These are phyloP conservation scores for Apiotrichum montevideense DNA, from an alignment of 1,284 basidiomycete genomes.

Conservation along the genomic window DNA sequence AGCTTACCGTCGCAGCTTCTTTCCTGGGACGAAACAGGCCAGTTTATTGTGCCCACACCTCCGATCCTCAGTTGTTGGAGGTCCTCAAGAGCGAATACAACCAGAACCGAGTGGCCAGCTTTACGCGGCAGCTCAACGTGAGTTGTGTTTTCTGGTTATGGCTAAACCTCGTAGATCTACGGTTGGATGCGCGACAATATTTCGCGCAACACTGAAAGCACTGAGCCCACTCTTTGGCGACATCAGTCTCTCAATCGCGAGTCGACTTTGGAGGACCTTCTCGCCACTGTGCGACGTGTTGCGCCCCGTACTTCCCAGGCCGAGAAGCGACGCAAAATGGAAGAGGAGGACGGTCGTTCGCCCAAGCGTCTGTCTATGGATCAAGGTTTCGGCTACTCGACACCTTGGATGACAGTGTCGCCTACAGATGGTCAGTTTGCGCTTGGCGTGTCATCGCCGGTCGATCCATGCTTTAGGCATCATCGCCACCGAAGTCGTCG, in stretches of 20 bases:
- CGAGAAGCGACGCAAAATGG: neutral
- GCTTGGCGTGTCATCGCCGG: neutral
- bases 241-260: neutral
- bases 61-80: neutral
- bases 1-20: neutral
- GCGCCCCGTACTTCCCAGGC: neutral
- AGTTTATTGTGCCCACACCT: neutral
- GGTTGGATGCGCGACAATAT: constrained; percentile 3
- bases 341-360: neutral
- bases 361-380: neutral
- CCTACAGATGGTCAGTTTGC: neutral
- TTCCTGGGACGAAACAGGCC: neutral
- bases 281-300: neutral
- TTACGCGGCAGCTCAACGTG: constrained; percentile 1
- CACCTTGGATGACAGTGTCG: neutral
- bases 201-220: neutral
- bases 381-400: no score
- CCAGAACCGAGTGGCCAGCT: constrained; percentile 1
- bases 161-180: neutral
- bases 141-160: neutral
- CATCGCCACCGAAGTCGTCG: neutral
- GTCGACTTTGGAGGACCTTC: neutral
- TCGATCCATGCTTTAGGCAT: neutral
- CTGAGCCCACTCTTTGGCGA: neutral
- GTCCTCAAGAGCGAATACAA: constrained; percentile 2